A percentile compares a stretch with the other conserved stretches of the same genome.
Evolutionary conservation across 2,329 filamentous ascomycete genomes (phyloP).

Genomic region (Tricladium varicosporioides): DNA sequence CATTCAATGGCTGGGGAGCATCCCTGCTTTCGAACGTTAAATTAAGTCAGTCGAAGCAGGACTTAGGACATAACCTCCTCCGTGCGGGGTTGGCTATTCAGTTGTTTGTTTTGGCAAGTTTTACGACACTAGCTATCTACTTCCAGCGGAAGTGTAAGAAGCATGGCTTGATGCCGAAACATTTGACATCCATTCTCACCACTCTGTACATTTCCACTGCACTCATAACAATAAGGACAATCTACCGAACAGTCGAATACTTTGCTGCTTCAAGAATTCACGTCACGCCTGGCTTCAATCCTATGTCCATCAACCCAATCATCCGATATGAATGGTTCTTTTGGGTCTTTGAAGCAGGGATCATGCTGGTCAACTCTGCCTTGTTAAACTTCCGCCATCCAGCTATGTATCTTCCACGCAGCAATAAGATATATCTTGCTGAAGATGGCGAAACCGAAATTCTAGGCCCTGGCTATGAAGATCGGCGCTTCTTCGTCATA

Average conservation of each 20-base stretch:
- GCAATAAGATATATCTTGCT: constrained; percentile 48
- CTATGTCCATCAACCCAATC: neutral
- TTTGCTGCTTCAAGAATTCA: neutral
- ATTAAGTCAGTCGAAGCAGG: neutral
- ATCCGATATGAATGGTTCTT: constrained; percentile 48
- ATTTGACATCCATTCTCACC: neutral
- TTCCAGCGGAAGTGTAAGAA: neutral
- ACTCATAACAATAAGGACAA: neutral
- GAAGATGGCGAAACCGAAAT: constrained; percentile 49
- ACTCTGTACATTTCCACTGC: neutral
- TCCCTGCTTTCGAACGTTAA: neutral
- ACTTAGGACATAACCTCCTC: neutral
- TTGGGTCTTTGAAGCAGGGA: constrained; percentile 52
- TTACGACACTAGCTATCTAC: neutral
- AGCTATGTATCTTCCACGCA: constrained; percentile 46
- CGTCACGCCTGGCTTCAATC: neutral
- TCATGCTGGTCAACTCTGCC: constrained; percentile 51
- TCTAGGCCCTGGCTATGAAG: constrained; percentile 47
- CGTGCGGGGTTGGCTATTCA: neutral
- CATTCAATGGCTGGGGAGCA: neutral
- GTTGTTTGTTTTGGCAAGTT: neutral
- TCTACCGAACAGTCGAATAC: neutral
- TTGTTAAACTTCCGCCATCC: constrained; percentile 52
- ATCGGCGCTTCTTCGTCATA: constrained; percentile 29
- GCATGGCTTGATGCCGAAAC: neutral